phyloP scores from a whole-genome alignment of 2,329 filamentous ascomycete species.

The Aphanoascus verrucosus region DNA sequence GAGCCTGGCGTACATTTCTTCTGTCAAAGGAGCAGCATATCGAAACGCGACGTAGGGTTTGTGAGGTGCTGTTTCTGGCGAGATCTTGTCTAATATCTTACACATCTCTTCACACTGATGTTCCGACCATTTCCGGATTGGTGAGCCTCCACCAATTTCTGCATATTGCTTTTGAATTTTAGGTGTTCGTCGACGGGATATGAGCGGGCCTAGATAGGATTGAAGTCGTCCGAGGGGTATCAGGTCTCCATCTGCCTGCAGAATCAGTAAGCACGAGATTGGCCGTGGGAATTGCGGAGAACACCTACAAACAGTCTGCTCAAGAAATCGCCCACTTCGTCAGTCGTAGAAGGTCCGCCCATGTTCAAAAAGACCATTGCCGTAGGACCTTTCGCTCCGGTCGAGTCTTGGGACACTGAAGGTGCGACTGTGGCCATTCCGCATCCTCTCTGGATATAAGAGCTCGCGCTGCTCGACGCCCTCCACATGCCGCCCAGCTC shows the following conservation, averaged over 20 bases:
- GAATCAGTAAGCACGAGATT: constrained; percentile 1
- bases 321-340: constrained; percentile 81
- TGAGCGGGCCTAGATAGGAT: constrained; percentile 77
- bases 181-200: constrained; percentile 75
- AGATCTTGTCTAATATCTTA: constrained; percentile 84
- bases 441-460: constrained; percentile 15
- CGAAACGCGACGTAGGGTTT: constrained; percentile 97
- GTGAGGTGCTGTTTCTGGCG: constrained; percentile 86
- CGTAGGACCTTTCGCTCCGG: constrained; percentile 66
- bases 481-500: constrained; percentile 7
- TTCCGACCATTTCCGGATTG: constrained; percentile 96
- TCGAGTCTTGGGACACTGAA: constrained; percentile 68
- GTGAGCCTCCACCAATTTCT: constrained; percentile 92
- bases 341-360: constrained; percentile 82
- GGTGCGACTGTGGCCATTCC: constrained; percentile 53
- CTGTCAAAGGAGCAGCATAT: constrained; percentile 85
- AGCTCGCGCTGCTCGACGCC: constrained; percentile 1
- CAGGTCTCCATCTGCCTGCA: constrained; percentile 76
- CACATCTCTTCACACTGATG: constrained; percentile 92
- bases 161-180: constrained; percentile 96
- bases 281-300: background rate
- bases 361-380: constrained; percentile 99
- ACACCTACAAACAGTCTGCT: constrained; percentile 75
- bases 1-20: constrained; percentile 78
- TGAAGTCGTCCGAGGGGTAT: constrained; percentile 93